Base-by-base conservation (phyloP, 768 basidiomycete species). In the Psilocybe tampanensis region DNA sequence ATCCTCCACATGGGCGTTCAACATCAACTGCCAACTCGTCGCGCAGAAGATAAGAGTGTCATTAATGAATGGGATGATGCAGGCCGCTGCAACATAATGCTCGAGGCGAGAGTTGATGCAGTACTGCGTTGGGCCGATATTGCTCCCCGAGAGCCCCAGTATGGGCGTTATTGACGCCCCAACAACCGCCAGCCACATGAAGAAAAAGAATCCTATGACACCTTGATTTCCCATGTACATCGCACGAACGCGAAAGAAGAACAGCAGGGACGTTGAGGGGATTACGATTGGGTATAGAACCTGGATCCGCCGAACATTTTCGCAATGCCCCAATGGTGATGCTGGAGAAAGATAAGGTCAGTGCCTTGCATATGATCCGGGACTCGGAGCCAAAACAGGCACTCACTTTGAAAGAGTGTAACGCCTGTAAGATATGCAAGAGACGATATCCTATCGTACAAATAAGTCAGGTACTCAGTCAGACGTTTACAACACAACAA, bases 41-140 rank as follows among this genome's bases (percentile, higher is more conserved):
- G 70, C 63, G 33, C 70, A 22, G 54, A 71, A 70, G 8, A 71
- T 64, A 24, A 54, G 33, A 1, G 68, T 72, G 47, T 72, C 73
- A 22, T 66, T 55, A 12, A 69, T 34, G 1, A 66, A 47, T 0
- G 53, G 44, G 2, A 54, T 43, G 19, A 69, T 60, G 0, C 58
- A 59, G 3, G 60, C 53, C 13, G 60, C 44, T 1, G 45, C 56
- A 2, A 53, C 47, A 34, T 59, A 68, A 11, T 52, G 7, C 15
- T 63, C 36, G 12, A 63, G 45, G 32, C 41, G 32, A 2, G 57
- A 52, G 42, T 56, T 51, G 17, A 72, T 44, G 60, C 72, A 72
- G 32, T 63, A 58, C 7, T 60, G 18, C 2, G 66, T 64, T 2
- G 66, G 59, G 3, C 65, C 68, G 11, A 70, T 60, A 47, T 52